Base-by-base conservation (phyloP, 1,284 basidiomycete genomes). In the Mycosarcoma mackinlayi region DNA sequence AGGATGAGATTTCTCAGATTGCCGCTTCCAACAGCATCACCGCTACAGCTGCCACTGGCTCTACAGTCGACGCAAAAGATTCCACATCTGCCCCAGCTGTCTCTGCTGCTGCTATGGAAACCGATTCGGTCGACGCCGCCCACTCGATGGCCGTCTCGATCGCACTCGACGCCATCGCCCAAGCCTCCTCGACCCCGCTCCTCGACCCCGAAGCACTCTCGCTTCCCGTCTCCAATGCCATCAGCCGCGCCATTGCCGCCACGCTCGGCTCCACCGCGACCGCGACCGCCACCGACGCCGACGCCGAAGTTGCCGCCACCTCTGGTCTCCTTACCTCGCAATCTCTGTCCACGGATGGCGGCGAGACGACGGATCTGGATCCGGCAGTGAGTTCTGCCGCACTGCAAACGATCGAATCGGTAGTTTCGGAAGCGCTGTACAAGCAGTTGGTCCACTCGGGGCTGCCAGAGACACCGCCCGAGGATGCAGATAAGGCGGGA, bases 371-470 rank as follows among this genome's bases (percentile, higher is more conserved):
- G 23, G 52, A 51, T 6, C 35, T 65, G 16, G 58, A 61, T 16
- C 46, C 57, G 16, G 52, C 35, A 6, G 61, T 69, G 30, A 64
- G 57, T 35, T 56, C 56, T 16, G 66, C 60, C 16, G 66, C 66
- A 0, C 46, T 69, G 25, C 52, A 69, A 21, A 64, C 47, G 19
- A 56, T 69, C 38, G 56, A 63, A 13, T 46, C 56, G n/a, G 62
- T 62, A 10, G 61, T 64, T 14, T 64, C 56, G 18, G 56, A 69
- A 27, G 61, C 60, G 25, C 53, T 69, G 28, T 69, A 60, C 52
- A 49, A 64, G 33, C 60, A 69, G 41, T 31, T 69, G 3, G 61
- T 64, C 18, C 45, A 52, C 18, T 56, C 64, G n/a, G 40, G 35
- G 19, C 18, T 58, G 16, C 50, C 55, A 2, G 34, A 42, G 7